Evolutionary conservation across 805 yeast genomes (phyloP), one percentile per base, ranked within the genome.

Genomic region (Scheffersomyces amazonensis): DNA sequence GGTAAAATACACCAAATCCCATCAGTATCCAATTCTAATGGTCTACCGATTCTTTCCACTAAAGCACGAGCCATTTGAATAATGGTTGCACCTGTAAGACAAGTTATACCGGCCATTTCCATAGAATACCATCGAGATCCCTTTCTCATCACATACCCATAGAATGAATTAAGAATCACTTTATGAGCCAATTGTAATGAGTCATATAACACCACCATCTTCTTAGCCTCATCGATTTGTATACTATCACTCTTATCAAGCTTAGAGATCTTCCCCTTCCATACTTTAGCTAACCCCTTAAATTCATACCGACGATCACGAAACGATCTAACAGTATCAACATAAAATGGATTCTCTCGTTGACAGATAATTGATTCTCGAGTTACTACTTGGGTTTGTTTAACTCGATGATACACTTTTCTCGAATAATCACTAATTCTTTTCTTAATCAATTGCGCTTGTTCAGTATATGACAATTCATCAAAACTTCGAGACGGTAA

Each of bases 51-150:
- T 52, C 96, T 70, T 58, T 91, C 98, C 11, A 93, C 96, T 42
- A 93, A 66, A 1, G 84, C 67, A 44, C 98, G 73, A 0, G 99
- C 99, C 93, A 91, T 86, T 63, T 95, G 98, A 69, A 93, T 93
- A 51, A 93, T 93, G 0, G 96, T 88, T 0, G 99, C 96, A 37
- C 99, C 99, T 0, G 99, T 93, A 34, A 90, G 72, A 73, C 99
- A 95, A 0, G 99, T 93, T 15, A 93, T 93, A 46, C 99, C 99
- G 0, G 99, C 99, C 99, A 95, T 93, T 61, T 93, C 99, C 93
- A 93, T 89, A 0, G 99, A 93, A 54, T 90, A 93, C 99, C 99
- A 93, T 43, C 99, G 75, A 0, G 99, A 93, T 28, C 99, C 99
- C 54, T 93, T 93, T 63, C 99, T 78, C 99, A 93, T 93, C 11